These are phyloP conservation scores for Fistulina hepatica DNA, from an alignment of 1,284 basidiomycete genomes.

Conservation along the genomic window DNA sequence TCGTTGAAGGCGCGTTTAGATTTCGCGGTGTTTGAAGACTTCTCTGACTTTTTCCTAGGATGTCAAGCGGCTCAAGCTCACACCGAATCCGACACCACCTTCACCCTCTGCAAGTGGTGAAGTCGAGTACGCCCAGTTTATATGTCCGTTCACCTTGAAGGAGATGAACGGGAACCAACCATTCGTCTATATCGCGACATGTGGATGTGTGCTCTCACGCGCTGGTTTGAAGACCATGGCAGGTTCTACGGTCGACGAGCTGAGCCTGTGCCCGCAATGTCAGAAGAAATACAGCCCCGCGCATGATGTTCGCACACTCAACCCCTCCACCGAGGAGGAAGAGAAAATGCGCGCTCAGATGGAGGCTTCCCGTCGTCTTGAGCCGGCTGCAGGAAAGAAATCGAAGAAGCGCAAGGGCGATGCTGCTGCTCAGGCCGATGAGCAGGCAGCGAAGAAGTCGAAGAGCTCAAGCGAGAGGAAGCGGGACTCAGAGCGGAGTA, in stretches of 20 bases:
- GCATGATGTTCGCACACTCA: constrained; percentile 47
- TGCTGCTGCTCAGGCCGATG: constrained; percentile 22
- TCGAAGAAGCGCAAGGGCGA: constrained; percentile 59
- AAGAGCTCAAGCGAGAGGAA: constrained; percentile 22
- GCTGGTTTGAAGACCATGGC: constrained; percentile 60
- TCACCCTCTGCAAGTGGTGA: constrained; percentile 28
- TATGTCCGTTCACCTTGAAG: constrained; percentile 82
- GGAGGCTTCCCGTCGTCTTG: constrained; percentile 41
- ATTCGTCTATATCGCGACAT: constrained; percentile 77
- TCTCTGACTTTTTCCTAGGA: constrained; percentile 41
- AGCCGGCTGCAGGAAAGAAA: constrained; percentile 39
- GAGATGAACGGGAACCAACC: constrained; percentile 89
- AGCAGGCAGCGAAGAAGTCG: constrained; percentile 32
- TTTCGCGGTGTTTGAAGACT: constrained; percentile 1
- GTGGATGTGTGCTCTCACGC: constrained; percentile 83
- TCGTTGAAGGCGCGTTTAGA: constrained; percentile 64
- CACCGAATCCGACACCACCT: constrained; percentile 50
- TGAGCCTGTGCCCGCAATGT: constrained; percentile 56
- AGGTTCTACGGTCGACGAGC: constrained; percentile 24
- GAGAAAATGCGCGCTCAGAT: constrained; percentile 41
- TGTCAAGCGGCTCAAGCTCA: constrained; percentile 71
- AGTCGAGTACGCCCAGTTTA: constrained; percentile 53
- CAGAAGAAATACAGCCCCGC: constrained; percentile 49
- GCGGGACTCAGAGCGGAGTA: too few relatives aligned
- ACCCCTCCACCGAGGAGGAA: constrained; percentile 53